Percentiles rank a stretch among this genome's conserved stretches.
These are phyloP conservation scores for Pleurotus platypus DNA, from an alignment of 768 basidiomycete species.

Conservation along the genomic window DNA sequence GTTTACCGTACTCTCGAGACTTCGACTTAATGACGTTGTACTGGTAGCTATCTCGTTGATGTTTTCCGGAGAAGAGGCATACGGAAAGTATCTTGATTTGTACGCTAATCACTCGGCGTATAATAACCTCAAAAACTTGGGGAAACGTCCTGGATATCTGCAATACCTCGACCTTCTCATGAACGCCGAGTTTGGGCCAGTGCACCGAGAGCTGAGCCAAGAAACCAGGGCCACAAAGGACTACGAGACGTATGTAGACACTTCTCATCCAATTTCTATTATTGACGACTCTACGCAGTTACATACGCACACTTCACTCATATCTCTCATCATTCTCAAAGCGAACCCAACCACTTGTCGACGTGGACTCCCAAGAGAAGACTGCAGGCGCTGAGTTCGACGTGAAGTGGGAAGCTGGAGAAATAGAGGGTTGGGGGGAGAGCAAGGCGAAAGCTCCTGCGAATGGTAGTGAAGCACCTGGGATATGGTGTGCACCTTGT, in stretches of 20 bases:
- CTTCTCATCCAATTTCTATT: conserved; percentile 3
- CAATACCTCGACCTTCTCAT: conserved; percentile 91
- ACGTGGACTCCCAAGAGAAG: conserved; percentile 65
- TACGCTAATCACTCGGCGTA: conserved; percentile 86
- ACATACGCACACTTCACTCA: conserved; percentile 75
- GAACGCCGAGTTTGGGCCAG: conserved; percentile 49
- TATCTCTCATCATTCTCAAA: conserved; percentile 88
- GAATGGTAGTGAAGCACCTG: conserved; percentile 40
- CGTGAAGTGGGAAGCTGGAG: conserved; percentile 73
- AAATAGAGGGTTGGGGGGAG: conserved; percentile 77
- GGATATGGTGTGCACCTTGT: conserved; percentile 96
- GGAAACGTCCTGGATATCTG: conserved; percentile 83
- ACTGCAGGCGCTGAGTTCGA: conserved; percentile 70
- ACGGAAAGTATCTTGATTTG: conserved; percentile 93
- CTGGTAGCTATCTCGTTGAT: conserved; percentile 68
- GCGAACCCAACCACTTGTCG: conserved; percentile 78
- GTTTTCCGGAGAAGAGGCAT: conserved; percentile 95
- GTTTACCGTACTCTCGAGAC: conserved; percentile 4
- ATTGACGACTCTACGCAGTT: conserved; percentile 40
- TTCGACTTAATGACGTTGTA: conserved; percentile 5
- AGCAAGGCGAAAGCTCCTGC: conserved; percentile 35
- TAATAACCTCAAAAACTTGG: conserved; percentile 84
- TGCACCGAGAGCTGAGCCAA: conserved; percentile 69
- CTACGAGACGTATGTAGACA: conserved; percentile 64
- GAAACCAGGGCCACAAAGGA: conserved; percentile 69